These are phyloP conservation scores for Fraxinus platypoda DNA, from an alignment of 305 asterid species.

Conservation along the genomic window DNA sequence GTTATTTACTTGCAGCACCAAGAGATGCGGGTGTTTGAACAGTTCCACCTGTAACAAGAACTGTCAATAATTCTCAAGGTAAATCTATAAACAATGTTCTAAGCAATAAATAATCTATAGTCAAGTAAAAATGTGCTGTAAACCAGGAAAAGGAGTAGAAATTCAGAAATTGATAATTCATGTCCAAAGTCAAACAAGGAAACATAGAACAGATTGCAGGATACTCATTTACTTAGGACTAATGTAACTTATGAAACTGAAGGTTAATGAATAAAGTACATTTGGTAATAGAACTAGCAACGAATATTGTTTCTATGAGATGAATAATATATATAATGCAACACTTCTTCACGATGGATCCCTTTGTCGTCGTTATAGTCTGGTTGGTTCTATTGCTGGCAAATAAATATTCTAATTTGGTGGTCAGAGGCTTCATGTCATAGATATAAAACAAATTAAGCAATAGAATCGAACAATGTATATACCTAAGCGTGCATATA, in stretches of 20 bases:
- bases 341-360: not conserved
- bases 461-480: not conserved
- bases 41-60: slow-evolving; percentile 65
- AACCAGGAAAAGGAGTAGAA: not conserved
- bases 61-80: slow-evolving; percentile 1
- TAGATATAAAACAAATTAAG: not conserved
- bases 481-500: not conserved
- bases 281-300: not conserved
- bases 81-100: not conserved
- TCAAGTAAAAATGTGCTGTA: not conserved
- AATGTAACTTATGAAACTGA: not conserved
- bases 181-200: not conserved
- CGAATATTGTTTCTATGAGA: not conserved
- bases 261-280: not conserved
- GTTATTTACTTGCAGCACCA: slow-evolving; percentile 72
- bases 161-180: not conserved
- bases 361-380: not conserved
- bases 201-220: not conserved
- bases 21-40: slow-evolving; percentile 78
- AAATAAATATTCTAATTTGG: not conserved
- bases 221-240: not conserved
- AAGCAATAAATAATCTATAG: not conserved
- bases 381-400: not conserved
- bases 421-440: not conserved
- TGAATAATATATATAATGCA: not conserved